Percentiles rank a stretch among this genome's conserved stretches.
Evolutionary conservation across 2,329 filamentous ascomycete species (phyloP).

Genomic region (Exophiala lecanii-corni): DNA sequence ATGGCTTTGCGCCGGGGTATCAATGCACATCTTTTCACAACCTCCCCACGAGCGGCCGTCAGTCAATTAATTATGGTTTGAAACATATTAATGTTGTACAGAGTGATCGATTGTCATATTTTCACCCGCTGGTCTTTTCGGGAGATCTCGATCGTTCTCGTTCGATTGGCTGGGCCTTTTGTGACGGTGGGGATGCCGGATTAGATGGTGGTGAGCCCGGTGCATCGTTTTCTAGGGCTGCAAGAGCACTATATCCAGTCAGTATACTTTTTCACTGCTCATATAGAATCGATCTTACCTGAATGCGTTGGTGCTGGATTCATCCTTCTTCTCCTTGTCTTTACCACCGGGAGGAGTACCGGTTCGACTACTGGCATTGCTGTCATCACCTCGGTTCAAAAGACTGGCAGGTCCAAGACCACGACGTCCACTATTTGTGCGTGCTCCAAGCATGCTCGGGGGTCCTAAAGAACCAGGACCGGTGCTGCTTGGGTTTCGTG

Average conservation of each 20-base stretch:
- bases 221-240: constrained; percentile 43
- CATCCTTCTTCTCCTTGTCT: constrained; percentile 54
- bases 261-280: constrained; percentile 8
- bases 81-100: constrained; percentile 27
- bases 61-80: constrained; percentile 22
- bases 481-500: constrained; percentile 57
- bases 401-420: constrained; percentile 68
- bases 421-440: constrained; percentile 83
- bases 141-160: constrained; percentile 41
- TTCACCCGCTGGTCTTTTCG: constrained; percentile 31
- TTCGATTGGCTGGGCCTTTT: constrained; percentile 44
- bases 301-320: constrained; percentile 81
- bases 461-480: constrained; percentile 63
- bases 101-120: constrained; percentile 10
- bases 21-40: constrained; percentile 25
- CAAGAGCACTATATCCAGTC: constrained; percentile 40
- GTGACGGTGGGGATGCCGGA: constrained; percentile 43
- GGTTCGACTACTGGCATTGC: constrained; percentile 79
- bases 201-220: constrained; percentile 47
- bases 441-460: constrained; percentile 79
- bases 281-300: constrained; percentile 59
- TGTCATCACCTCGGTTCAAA: constrained; percentile 74
- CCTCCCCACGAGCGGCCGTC: constrained; percentile 26
- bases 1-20: constrained; percentile 24
- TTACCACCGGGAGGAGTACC: constrained; percentile 73